These are phyloP conservation scores for Volvox africanus DNA, from an alignment of 139 green algal species.

Conservation along the genomic window DNA sequence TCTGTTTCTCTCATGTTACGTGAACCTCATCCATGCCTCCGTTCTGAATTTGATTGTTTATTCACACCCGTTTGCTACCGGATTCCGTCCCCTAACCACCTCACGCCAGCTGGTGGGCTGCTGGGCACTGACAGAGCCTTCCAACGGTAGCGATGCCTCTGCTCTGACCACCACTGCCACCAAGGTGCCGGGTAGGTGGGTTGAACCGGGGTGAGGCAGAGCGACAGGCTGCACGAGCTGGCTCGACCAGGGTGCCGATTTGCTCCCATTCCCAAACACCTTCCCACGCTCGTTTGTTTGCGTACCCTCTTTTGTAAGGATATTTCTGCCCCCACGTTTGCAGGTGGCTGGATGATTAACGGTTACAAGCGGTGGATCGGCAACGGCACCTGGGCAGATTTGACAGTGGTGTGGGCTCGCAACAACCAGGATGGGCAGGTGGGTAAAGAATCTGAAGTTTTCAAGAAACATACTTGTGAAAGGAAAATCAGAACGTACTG, in stretches of 20 bases:
- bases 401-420: slow-evolving; percentile 88
- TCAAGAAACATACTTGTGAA: too few species aligned
- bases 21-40: too few species aligned
- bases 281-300: too few species aligned
- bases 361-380: slow-evolving; percentile 97
- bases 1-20: too few species aligned
- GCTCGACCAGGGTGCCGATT: too few species aligned
- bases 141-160: slow-evolving; percentile 89
- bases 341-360: slow-evolving; percentile 90
- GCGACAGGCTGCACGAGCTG: too few species aligned
- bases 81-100: not conserved
- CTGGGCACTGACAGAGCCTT: slow-evolving; percentile 94
- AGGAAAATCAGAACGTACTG: too few species aligned
- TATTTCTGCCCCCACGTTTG: too few species aligned
- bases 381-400: slow-evolving; percentile 93
- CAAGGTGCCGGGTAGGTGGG: slow-evolving; percentile 62
- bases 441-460: not conserved
- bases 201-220: not conserved
- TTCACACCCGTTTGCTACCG: too few species aligned
- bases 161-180: slow-evolving; percentile 81
- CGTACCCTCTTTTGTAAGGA: too few species aligned
- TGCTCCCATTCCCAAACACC: too few species aligned
- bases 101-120: slow-evolving; percentile 68
- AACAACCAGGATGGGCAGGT: slow-evolving; percentile 76
- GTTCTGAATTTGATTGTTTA: too few species aligned